phyloP scores from a whole-genome alignment of 805 yeast genomes.

The Wickerhamomyces silvicola region DNA sequence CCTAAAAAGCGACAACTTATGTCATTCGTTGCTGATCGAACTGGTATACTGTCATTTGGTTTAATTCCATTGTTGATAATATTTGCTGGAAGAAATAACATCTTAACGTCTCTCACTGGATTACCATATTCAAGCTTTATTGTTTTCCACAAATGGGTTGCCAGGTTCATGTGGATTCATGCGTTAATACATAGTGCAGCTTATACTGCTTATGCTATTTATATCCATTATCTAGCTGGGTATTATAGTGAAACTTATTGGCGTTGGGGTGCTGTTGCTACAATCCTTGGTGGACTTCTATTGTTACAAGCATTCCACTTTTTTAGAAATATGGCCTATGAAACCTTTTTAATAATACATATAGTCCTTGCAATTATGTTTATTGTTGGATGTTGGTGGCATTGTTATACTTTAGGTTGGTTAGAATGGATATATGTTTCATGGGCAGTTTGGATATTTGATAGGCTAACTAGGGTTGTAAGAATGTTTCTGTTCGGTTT shows the following conservation, averaged over 20 bases:
- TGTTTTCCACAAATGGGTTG: slow-evolving; percentile 59
- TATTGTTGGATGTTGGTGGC: slow-evolving; percentile 51
- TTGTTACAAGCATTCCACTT: slow-evolving; percentile 42
- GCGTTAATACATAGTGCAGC: slow-evolving; percentile 16
- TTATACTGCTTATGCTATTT: slow-evolving; percentile 13
- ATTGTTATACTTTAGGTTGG: slow-evolving; percentile 47
- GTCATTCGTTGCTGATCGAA: slow-evolving; percentile 15
- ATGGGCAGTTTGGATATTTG: slow-evolving; percentile 23
- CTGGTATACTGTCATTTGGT: slow-evolving; percentile 24
- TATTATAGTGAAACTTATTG: slow-evolving; percentile 8
- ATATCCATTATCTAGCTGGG: slow-evolving; percentile 2
- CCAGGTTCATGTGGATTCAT: slow-evolving; percentile 32
- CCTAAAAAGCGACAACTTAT: neutral
- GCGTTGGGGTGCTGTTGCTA: slow-evolving; percentile 39
- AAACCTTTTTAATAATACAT: slow-evolving; percentile 53
- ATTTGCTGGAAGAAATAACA: slow-evolving; percentile 68
- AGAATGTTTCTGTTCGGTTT: slow-evolving; percentile 25
- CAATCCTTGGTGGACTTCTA: slow-evolving; percentile 36
- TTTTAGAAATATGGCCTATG: slow-evolving; percentile 52
- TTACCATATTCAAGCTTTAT: slow-evolving; percentile 59
- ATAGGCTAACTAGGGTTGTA: slow-evolving; percentile 40
- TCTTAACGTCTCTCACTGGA: slow-evolving; percentile 54
- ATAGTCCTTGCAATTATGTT: slow-evolving; percentile 48
- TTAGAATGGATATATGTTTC: slow-evolving; percentile 43
- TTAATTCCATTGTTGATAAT: slow-evolving; percentile 48